phyloP scores from a whole-genome alignment of 2,329 filamentous ascomycete species.

The Botrytis galanthina region DNA sequence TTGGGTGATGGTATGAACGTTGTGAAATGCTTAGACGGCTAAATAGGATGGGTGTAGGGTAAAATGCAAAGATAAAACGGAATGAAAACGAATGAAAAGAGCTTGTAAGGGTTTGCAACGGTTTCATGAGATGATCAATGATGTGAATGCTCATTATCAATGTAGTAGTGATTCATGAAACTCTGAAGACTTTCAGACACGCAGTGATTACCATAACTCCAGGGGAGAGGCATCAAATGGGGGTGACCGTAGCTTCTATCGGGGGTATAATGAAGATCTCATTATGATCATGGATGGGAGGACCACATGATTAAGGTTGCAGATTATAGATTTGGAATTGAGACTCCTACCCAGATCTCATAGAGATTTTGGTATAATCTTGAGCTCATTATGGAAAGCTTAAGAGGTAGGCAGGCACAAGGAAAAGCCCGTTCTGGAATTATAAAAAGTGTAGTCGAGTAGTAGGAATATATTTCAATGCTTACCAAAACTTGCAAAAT shows the following conservation, averaged over 20 bases:
- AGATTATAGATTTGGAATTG: background rate
- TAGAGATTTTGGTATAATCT: background rate
- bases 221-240: background rate
- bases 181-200: background rate
- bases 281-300: background rate
- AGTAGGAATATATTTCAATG: background rate
- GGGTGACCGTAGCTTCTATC: background rate
- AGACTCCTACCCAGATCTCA: background rate
- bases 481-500: slow-evolving; percentile 21
- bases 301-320: background rate
- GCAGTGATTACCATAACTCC: background rate
- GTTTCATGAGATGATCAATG: background rate
- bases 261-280: background rate
- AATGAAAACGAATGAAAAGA: background rate
- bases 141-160: background rate
- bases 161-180: background rate
- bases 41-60: background rate
- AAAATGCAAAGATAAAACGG: background rate
- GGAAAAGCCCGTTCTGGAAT: background rate
- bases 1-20: background rate
- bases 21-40: background rate
- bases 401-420: background rate
- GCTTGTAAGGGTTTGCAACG: background rate
- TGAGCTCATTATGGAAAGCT: background rate
- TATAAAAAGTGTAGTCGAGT: background rate